Conservation (phyloP, 495 filamentous ascomycete genomes). For the Halenospora varia region DNA sequence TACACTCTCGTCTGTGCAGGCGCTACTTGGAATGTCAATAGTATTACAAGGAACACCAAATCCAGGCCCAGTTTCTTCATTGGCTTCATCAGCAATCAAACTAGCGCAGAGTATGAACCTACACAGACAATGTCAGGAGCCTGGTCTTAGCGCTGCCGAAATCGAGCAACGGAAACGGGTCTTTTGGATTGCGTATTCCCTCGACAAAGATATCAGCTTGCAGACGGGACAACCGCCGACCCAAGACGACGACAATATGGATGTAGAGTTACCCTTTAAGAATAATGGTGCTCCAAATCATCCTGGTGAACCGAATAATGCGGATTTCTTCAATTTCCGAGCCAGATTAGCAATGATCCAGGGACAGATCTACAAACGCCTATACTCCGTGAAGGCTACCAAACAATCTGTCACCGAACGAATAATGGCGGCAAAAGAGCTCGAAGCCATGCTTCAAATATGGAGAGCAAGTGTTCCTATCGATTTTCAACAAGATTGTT, state of each 20-base stretch:
- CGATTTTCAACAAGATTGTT: not conserved
- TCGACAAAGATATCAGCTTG: constrained; percentile 92
- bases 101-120: constrained; percentile 94
- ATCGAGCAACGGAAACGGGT: constrained; percentile 91
- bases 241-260: constrained; percentile 14
- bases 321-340: constrained; percentile 14
- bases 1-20: constrained; percentile 58
- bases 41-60: constrained; percentile 96
- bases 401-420: constrained; percentile 6
- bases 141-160: constrained; percentile 80
- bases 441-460: constrained; percentile 5
- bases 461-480: constrained; percentile 12
- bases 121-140: constrained; percentile 84
- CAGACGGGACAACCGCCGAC: constrained; percentile 30
- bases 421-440: constrained; percentile 8
- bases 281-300: not conserved
- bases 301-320: not conserved
- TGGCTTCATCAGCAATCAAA: constrained; percentile 86
- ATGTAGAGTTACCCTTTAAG: constrained; percentile 13
- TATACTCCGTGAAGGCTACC: constrained; percentile 13
- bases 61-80: constrained; percentile 83
- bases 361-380: constrained; percentile 15
- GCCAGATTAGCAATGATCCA: constrained; percentile 16
- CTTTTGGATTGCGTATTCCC: constrained; percentile 94
- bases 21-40: constrained; percentile 87